These are phyloP conservation scores for Flaveria robusta DNA, from an alignment of 129 eudicot genomes.

Conservation along the genomic window DNA sequence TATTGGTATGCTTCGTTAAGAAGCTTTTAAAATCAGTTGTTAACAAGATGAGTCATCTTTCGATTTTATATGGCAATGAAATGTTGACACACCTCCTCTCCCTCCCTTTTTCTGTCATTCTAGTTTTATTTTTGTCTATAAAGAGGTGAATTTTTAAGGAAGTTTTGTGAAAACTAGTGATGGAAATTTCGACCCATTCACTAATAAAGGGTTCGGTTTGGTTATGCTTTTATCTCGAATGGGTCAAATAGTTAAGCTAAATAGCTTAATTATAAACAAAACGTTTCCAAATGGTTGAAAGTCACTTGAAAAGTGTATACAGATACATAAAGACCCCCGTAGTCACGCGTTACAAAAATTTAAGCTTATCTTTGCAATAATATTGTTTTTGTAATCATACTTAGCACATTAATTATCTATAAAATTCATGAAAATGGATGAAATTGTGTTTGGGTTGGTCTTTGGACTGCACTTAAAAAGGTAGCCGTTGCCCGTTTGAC, in stretches of 20 bases:
- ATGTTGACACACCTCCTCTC: constrained; percentile 14
- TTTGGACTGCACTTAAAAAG: background rate
- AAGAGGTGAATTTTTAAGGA: constrained; percentile 1
- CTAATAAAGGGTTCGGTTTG: constrained; percentile 4
- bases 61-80: constrained; percentile 5
- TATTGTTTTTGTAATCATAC: background rate
- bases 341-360: no score
- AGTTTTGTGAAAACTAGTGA: background rate
- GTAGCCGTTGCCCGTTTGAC: background rate
- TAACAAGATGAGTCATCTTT: constrained; percentile 16
- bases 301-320: background rate
- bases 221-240: background rate
- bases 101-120: background rate
- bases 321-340: background rate
- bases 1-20: constrained; percentile 6
- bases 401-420: background rate
- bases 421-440: background rate
- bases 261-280: background rate
- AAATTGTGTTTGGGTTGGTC: background rate
- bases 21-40: constrained; percentile 1
- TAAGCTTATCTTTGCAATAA: background rate
- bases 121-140: background rate
- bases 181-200: background rate
- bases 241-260: background rate
- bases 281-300: background rate